Evolutionary conservation across 2,329 filamentous ascomycete species (phyloP).

Genomic region (Alternaria ventricosa): DNA sequence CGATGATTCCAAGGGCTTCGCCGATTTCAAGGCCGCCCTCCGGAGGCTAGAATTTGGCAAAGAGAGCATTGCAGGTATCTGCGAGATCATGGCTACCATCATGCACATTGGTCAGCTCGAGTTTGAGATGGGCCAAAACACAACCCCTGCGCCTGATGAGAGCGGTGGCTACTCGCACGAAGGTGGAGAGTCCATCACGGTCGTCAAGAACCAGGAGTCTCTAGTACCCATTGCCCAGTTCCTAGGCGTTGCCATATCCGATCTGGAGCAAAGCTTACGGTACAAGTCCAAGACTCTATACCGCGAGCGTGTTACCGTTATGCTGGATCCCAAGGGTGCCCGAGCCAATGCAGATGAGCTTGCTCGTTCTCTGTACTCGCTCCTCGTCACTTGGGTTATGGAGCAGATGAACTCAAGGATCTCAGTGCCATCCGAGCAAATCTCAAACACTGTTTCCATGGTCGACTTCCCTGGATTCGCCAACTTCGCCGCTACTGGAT

Average conservation of each 20-base stretch:
- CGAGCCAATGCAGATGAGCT: slow-evolving; percentile 92
- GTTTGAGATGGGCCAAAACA: slow-evolving; percentile 82
- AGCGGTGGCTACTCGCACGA: slow-evolving; percentile 97
- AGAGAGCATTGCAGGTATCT: slow-evolving; percentile 94
- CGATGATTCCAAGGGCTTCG: slow-evolving; percentile 93
- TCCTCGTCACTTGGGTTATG: slow-evolving; percentile 91
- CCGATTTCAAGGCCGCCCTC: slow-evolving; percentile 95
- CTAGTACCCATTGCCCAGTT: slow-evolving; percentile 90
- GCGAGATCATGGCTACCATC: slow-evolving; percentile 90
- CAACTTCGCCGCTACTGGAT: slow-evolving; percentile 81
- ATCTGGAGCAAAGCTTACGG: slow-evolving; percentile 85
- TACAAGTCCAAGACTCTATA: slow-evolving; percentile 98
- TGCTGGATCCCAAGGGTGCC: slow-evolving; percentile 92
- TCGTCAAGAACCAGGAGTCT: slow-evolving; percentile 92
- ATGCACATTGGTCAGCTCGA: slow-evolving; percentile 98
- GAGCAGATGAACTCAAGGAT: slow-evolving; percentile 90
- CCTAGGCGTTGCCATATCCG: slow-evolving; percentile 79
- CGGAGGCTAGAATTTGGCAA: slow-evolving; percentile 93
- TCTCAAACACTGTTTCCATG: slow-evolving; percentile 92
- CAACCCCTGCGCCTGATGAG: slow-evolving; percentile 81
- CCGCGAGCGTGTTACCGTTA: slow-evolving; percentile 95
- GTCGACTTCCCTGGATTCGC: slow-evolving; percentile 97
- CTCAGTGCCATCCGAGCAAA: slow-evolving; percentile 84
- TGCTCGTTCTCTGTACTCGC: slow-evolving; percentile 88
- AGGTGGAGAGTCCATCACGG: slow-evolving; percentile 82